A percentile compares a stretch with the other conserved stretches of the same genome.
Evolutionary conservation across 139 green algal species (phyloP).

Genomic region (Closterium sp.): DNA sequence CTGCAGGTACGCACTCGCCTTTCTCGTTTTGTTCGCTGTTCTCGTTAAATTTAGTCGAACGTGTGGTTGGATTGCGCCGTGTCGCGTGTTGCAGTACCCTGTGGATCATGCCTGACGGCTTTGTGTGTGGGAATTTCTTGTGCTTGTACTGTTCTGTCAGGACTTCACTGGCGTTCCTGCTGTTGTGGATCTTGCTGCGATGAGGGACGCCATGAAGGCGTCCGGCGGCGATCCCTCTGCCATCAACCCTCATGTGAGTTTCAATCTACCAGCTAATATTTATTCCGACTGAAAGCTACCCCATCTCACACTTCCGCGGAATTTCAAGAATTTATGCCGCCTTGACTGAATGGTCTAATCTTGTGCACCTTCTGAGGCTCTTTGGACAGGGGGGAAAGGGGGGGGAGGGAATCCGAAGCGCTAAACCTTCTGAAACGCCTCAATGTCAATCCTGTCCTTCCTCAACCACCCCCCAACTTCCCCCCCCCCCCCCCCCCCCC

Average conservation of each 20-base stretch:
- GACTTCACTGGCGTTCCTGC: slow-evolving; percentile 54
- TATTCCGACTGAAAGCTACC: too few species aligned
- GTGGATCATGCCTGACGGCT: neutral
- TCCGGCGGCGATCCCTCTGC: slow-evolving; percentile 37
- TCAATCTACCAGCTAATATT: too few species aligned
- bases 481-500: too few species aligned
- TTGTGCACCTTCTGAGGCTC: too few species aligned
- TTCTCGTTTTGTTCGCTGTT: neutral
- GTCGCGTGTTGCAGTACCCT: neutral
- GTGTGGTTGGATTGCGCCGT: neutral
- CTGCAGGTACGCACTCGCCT: slow-evolving; percentile 27
- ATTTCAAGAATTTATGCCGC: too few species aligned
- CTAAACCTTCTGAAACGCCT: too few species aligned
- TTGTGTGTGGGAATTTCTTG: neutral
- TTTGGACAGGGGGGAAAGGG: too few species aligned
- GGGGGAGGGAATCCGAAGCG: neutral
- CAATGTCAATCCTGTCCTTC: too few species aligned
- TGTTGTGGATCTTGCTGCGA: slow-evolving; percentile 51
- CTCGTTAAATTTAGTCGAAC: neutral
- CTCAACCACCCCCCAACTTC: too few species aligned
- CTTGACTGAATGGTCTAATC: too few species aligned
- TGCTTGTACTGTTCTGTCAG: neutral
- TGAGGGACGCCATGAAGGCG: slow-evolving; percentile 42
- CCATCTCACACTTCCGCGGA: too few species aligned
- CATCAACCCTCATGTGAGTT: slow-evolving; percentile 42